Evolutionary conservation across 164 flowering plant genomes (phyloP).

Genomic region (Akebia trifoliata): DNA sequence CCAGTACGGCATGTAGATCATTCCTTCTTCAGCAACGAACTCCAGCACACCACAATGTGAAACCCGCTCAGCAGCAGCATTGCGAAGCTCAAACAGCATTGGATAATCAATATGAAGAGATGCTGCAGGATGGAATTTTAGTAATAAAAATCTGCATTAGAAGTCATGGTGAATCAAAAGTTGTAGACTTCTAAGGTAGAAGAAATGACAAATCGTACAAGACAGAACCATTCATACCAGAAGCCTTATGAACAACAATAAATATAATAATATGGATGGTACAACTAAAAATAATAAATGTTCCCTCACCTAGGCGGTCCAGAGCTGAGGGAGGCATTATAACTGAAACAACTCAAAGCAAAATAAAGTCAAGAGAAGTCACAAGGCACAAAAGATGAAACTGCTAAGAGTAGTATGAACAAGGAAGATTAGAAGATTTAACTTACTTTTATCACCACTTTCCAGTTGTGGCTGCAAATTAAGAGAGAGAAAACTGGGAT

Average conservation of each 20-base stretch:
- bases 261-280: constrained; percentile 15
- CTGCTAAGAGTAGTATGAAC: neutral
- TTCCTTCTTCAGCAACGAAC: too few relatives aligned
- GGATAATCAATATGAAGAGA: constrained; percentile 73
- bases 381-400: neutral
- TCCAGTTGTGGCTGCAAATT: constrained; percentile 64
- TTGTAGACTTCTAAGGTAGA: neutral
- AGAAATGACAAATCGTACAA: neutral
- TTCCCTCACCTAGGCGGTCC: constrained; percentile 68
- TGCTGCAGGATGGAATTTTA: constrained; percentile 33
- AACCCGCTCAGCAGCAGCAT: constrained; percentile 59
- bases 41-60: too few relatives aligned
- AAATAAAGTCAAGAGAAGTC: constrained; percentile 9
- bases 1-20: constrained; percentile 92
- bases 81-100: constrained; percentile 89
- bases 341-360: constrained; percentile 27
- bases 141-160: neutral
- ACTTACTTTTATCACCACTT: constrained; percentile 76
- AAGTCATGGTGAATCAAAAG: too few relatives aligned
- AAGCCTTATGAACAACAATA: neutral
- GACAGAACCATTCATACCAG: neutral
- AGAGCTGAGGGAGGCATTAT: constrained; percentile 89
- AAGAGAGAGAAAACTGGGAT: neutral
- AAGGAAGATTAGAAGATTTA: constrained; percentile 2
- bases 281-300: constrained; percentile 24